Evolutionary conservation across 805 yeast genomes (phyloP), one percentile per base, ranked within the genome.

Genomic region (Pichia phayaonensis): DNA sequence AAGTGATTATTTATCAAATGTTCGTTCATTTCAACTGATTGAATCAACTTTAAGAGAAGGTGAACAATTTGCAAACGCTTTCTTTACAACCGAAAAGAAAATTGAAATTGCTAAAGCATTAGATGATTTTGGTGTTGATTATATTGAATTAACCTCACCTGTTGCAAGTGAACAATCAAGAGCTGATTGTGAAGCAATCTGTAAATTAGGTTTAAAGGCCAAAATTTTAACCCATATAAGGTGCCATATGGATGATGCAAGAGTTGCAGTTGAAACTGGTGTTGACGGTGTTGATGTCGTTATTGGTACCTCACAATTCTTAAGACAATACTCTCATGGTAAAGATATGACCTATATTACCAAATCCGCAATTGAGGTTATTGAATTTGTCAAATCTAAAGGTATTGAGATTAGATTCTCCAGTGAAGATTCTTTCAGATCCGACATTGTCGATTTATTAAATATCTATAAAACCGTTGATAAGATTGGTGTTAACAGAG

Each of bases 201-300:
- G 98, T 79, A 92, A 94, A 76, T 78, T 94, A 60, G 98, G 98
- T 12, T 81, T 92, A 68, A 89, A 86, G 73, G 92, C 97, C 57
- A 92, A 94, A 75, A 89, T 94, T 57, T 79, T 92, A 59, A 92
- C 99, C 46, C 98, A 92, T 70, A 94, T 94, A 60, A 82, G 98
- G 72, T 92, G 99, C 72, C 97, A 92, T 73, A 92, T 92, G 97
- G 98, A 92, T 70, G 99, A 94, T 64, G 99, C 98, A 51, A 79
- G 84, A 62, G 87, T 94, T 53, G 99, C 99, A 7, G 99, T 92
- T 45, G 94, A 88, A 65, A 92, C 98, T 40, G 98, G 99, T 68
- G 99, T 94, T 48, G 98, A 94, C 68, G 99, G 98, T 72, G 98
- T 92, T 55, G 97, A 94, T 73, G 97, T 92, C 51, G 97, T 92